Evolutionary conservation across 306 rosid species (phyloP).

Genomic region (Hippophae tibetana): DNA sequence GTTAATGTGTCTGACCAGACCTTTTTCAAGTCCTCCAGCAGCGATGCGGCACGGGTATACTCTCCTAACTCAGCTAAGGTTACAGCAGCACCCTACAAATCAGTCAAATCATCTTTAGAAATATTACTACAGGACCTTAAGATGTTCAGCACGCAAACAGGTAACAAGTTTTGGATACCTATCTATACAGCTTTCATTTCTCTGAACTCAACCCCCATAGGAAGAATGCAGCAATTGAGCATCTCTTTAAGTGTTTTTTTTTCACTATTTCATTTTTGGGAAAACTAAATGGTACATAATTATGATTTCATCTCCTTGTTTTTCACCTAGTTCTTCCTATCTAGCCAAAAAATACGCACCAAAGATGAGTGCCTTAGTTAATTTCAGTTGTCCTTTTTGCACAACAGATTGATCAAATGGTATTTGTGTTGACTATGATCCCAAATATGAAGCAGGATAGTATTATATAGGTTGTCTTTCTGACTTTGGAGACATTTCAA

Average conservation of each 20-base stretch:
- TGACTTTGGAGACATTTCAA: no score
- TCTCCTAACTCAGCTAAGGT: slow-evolving; percentile 79
- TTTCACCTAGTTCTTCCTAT: no score
- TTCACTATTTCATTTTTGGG: neutral
- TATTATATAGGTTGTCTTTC: no score
- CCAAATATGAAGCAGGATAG: no score
- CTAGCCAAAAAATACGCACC: no score
- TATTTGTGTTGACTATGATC: no score
- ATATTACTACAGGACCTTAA: slow-evolving; percentile 2
- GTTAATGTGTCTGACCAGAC: slow-evolving; percentile 26
- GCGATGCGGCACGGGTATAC: slow-evolving; percentile 58
- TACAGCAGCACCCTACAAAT: slow-evolving; percentile 87
- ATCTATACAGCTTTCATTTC: neutral
- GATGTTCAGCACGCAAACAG: slow-evolving; percentile 1
- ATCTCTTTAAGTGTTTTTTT: neutral
- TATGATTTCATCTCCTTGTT: no score
- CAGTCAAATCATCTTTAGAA: slow-evolving; percentile 19
- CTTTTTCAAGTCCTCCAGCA: slow-evolving; percentile 78
- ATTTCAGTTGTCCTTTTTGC: no score
- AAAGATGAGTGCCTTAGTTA: no score
- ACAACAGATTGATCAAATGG: no score
- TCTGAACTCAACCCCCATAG: neutral
- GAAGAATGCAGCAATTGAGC: neutral
- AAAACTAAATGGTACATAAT: no score
- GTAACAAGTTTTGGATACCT: neutral